Evolutionary conservation across 2,329 filamentous ascomycete species (phyloP).

Genomic region (Colletotrichum theobromicola): DNA sequence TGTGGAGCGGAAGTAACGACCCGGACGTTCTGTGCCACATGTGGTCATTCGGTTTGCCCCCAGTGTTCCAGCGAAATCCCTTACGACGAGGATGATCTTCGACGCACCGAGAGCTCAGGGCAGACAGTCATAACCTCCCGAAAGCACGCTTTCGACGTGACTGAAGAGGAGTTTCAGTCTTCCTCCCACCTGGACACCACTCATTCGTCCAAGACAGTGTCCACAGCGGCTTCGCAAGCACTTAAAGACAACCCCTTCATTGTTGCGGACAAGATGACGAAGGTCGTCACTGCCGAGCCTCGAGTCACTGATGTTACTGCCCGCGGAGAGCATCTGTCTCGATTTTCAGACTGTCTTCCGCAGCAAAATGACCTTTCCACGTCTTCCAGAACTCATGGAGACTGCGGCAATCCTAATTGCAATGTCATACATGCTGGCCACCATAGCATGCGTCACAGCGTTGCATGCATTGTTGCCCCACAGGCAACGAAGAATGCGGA

Average conservation of each 20-base stretch:
- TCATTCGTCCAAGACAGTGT: neutral
- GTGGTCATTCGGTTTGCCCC: conserved; percentile 55
- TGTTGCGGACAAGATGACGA: conserved; percentile 31
- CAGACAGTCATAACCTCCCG: neutral
- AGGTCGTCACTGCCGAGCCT: conserved; percentile 25
- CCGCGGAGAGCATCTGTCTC: conserved; percentile 23
- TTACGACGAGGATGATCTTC: conserved; percentile 16
- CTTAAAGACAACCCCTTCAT: conserved; percentile 38
- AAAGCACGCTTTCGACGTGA: neutral
- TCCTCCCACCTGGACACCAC: neutral
- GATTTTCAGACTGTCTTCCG: conserved; percentile 35
- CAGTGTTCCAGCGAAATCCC: conserved; percentile 47
- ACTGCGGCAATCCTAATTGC: conserved; percentile 33
- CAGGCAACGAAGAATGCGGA: conserved; percentile 10
- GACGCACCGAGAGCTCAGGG: neutral
- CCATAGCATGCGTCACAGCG: conserved; percentile 35
- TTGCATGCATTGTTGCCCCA: conserved; percentile 30
- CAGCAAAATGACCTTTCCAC: conserved; percentile 18
- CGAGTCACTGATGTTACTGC: conserved; percentile 24
- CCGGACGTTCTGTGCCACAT: conserved; percentile 48
- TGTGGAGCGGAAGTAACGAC: conserved; percentile 48
- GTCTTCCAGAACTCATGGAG: conserved; percentile 19
- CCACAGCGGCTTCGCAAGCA: neutral
- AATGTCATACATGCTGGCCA: conserved; percentile 28
- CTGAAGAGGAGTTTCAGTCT: neutral